These are phyloP conservation scores for Antarctomyces pellizariae DNA, from an alignment of 495 filamentous ascomycete species.

Conservation along the genomic window DNA sequence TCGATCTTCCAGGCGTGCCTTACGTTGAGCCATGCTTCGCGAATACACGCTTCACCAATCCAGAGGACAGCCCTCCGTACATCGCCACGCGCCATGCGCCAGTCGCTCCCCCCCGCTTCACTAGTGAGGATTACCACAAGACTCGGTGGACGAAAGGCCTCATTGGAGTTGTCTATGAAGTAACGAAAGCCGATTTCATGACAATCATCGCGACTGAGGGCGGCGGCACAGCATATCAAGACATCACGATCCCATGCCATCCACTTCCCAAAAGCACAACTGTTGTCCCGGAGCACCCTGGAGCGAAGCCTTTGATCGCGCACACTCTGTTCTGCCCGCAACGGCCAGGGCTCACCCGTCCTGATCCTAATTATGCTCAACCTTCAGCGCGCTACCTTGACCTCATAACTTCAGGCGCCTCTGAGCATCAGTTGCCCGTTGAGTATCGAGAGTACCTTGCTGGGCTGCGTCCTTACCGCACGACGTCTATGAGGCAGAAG, in stretches of 20 bases:
- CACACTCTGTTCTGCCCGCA: conserved; percentile 34
- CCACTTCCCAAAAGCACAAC: conserved; percentile 36
- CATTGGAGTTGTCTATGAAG: conserved; percentile 85
- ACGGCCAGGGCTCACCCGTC: conserved; percentile 16
- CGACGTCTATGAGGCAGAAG: conserved; percentile 40
- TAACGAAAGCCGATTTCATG: conserved; percentile 57
- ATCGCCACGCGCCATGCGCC: conserved; percentile 13
- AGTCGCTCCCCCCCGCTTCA: conserved; percentile 12
- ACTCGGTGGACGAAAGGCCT: conserved; percentile 52
- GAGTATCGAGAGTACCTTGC: conserved; percentile 51
- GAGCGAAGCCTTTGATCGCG: background rate
- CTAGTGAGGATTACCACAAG: conserved; percentile 18
- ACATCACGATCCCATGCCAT: conserved; percentile 57
- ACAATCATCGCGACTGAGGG: conserved; percentile 81
- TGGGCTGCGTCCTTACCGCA: conserved; percentile 38
- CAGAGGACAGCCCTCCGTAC: conserved; percentile 11
- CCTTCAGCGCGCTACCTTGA: conserved; percentile 63
- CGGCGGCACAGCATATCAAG: conserved; percentile 57
- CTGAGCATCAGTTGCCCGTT: conserved; percentile 49
- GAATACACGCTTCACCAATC: conserved; percentile 38
- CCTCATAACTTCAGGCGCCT: conserved; percentile 51
- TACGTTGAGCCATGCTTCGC: conserved; percentile 87
- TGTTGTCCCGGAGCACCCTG: conserved; percentile 2
- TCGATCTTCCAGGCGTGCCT: conserved; percentile 67
- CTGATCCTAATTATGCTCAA: conserved; percentile 47